These are phyloP conservation scores for Chlorella vulgaris DNA, from an alignment of 139 green algal species.

Conservation along the genomic window DNA sequence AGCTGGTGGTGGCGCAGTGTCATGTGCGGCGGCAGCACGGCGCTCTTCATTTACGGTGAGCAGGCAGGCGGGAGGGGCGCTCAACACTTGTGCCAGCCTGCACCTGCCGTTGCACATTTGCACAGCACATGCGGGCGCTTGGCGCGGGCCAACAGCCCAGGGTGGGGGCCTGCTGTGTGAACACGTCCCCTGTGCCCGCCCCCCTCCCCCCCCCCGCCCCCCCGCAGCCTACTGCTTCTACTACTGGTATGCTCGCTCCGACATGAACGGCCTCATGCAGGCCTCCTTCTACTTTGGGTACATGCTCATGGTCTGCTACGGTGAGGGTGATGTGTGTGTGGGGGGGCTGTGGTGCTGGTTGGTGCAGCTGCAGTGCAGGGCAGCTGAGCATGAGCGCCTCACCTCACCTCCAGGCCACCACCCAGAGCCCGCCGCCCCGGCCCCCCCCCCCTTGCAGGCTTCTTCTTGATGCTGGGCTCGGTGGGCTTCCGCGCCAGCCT, in stretches of 20 bases:
- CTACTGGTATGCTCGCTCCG: slow-evolving; percentile 90
- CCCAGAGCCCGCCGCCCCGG: not conserved
- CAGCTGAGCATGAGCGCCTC: too few species aligned
- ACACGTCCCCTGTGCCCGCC: not conserved
- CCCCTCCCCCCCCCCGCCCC: not conserved
- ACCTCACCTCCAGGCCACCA: not conserved
- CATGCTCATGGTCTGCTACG: slow-evolving; percentile 77
- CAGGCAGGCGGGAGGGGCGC: too few species aligned
- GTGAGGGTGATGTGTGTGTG: not conserved
- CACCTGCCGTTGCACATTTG: too few species aligned
- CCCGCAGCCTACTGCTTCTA: slow-evolving; percentile 92
- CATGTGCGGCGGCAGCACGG: slow-evolving; percentile 96
- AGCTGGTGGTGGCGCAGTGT: slow-evolving; percentile 94
- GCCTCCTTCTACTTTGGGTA: slow-evolving; percentile 91
- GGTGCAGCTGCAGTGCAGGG: too few species aligned
- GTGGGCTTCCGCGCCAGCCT: slow-evolving; percentile 88
- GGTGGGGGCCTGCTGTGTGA: too few species aligned
- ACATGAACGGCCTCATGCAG: slow-evolving; percentile 86
- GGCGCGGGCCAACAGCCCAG: too few species aligned
- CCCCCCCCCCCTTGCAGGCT: not conserved
- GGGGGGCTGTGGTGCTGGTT: not conserved
- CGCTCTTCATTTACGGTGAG: slow-evolving; percentile 88
- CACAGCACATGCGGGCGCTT: too few species aligned
- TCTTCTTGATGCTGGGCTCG: slow-evolving; percentile 71
- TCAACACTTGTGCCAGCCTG: not conserved